Percentiles rank a stretch among this genome's conserved stretches.
phyloP scores from a whole-genome alignment of 352 stramenopile genomes.

The Pythium myriotylum region DNA sequence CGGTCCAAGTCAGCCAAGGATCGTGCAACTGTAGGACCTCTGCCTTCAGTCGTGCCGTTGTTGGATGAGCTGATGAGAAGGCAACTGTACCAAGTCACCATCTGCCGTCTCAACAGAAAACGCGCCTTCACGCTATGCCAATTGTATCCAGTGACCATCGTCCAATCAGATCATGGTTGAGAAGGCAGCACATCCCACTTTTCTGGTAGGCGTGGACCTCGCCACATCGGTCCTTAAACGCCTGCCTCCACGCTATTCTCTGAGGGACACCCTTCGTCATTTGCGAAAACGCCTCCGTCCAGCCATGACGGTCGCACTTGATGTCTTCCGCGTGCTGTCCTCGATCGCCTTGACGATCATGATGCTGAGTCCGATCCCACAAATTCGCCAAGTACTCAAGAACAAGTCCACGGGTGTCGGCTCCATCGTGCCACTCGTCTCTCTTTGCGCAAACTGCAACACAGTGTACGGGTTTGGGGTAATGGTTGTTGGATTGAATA shows the following conservation, averaged over 20 bases:
- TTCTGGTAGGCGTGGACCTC: neutral
- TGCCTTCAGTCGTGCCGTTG: too few relatives aligned
- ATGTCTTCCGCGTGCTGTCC: conserved; percentile 38
- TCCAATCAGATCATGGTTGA: too few relatives aligned
- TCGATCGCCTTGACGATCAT: conserved; percentile 32
- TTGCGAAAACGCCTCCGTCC: neutral
- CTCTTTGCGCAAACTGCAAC: conserved; percentile 45
- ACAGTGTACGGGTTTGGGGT: too few relatives aligned
- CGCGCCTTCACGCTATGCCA: neutral
- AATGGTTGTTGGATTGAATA: too few relatives aligned
- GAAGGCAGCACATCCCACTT: neutral
- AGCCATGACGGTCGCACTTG: conserved; percentile 39
- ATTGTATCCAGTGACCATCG: too few relatives aligned
- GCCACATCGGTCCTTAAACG: too few relatives aligned
- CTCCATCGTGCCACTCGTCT: conserved; percentile 55
- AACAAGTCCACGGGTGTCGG: conserved; percentile 39
- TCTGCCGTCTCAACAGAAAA: neutral
- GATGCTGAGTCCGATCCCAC: conserved; percentile 48
- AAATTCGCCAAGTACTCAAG: conserved; percentile 35
- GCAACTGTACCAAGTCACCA: too few relatives aligned
- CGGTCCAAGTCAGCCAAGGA: too few relatives aligned
- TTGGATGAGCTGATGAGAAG: too few relatives aligned
- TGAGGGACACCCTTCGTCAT: neutral
- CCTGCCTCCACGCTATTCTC: too few relatives aligned
- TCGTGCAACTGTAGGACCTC: too few relatives aligned